phyloP scores from a whole-genome alignment of 2,329 filamentous ascomycete species.

The Fusarium bactridioides region DNA sequence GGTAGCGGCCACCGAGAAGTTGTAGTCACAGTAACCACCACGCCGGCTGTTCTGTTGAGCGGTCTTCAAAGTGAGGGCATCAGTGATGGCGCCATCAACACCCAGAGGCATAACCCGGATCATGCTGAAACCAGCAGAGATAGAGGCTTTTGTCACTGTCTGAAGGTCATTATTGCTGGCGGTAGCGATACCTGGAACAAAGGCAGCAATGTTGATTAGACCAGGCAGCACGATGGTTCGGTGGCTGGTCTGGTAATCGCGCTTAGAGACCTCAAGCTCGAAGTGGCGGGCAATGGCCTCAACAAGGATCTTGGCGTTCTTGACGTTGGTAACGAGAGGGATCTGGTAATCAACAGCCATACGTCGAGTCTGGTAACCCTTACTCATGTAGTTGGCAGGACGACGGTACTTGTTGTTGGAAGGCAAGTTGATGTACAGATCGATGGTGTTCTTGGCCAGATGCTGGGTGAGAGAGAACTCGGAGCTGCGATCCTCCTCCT shows the following conservation, averaged over 20 bases:
- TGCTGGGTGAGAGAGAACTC: conserved; percentile 98
- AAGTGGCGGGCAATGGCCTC: conserved; percentile 93
- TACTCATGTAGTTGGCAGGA: conserved; percentile 98
- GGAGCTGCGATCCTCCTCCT: conserved; percentile 85
- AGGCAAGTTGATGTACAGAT: conserved; percentile 99
- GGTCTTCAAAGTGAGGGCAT: conserved; percentile 73
- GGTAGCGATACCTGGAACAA: conserved; percentile 76
- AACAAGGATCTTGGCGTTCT: conserved; percentile 97
- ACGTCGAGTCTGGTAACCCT: conserved; percentile 93
- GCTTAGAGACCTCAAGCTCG: conserved; percentile 79
- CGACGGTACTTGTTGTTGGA: conserved; percentile 97
- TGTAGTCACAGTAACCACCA: conserved; percentile 78
- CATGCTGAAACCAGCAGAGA: conserved; percentile 81
- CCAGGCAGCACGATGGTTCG: conserved; percentile 77
- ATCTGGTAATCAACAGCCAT: conserved; percentile 99
- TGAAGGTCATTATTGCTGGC: conserved; percentile 73
- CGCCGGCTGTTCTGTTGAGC: conserved; percentile 75
- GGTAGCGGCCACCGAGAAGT: conserved; percentile 79
- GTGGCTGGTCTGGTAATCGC: conserved; percentile 93
- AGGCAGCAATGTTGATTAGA: conserved; percentile 80
- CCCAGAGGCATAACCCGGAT: conserved; percentile 80
- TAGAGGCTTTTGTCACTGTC: conserved; percentile 74
- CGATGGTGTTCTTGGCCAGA: conserved; percentile 96
- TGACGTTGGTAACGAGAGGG: conserved; percentile 96
- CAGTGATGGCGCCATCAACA: conserved; percentile 75